Percentiles rank a stretch among this genome's conserved stretches.
These are phyloP conservation scores for Debaryomyces udenii DNA, from an alignment of 1,139 yeast species.

Conservation along the genomic window DNA sequence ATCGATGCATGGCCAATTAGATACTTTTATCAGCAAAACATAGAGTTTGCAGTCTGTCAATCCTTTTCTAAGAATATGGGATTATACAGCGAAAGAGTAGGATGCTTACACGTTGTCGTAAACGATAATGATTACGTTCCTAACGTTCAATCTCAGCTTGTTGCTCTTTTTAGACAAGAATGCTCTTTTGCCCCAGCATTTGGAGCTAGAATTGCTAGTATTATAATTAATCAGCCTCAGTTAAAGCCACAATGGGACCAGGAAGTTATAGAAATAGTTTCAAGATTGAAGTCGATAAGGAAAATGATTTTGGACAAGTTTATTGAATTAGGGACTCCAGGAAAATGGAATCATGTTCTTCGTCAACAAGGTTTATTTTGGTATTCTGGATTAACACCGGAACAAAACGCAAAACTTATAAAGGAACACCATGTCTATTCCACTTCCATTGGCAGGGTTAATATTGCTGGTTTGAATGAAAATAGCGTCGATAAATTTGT, in stretches of 20 bases:
- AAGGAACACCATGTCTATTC: conserved; percentile 41
- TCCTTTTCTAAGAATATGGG: conserved; percentile 52
- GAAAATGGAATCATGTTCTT: conserved; percentile 43
- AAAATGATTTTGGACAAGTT: conserved; percentile 29
- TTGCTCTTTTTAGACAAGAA: conserved; percentile 37
- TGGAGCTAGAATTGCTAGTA: conserved; percentile 46
- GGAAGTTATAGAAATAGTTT: conserved; percentile 34
- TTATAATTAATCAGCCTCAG: conserved; percentile 27
- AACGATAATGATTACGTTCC: conserved; percentile 24
- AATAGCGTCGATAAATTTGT: conserved; percentile 40
- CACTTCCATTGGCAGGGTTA: conserved; percentile 43
- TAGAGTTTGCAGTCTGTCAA: conserved; percentile 42
- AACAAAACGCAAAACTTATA: conserved; percentile 34
- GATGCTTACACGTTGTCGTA: conserved; percentile 43
- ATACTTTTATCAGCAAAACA: conserved; percentile 23
- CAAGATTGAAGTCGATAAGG: conserved; percentile 36
- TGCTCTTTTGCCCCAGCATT: conserved; percentile 52
- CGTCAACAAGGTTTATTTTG: conserved; percentile 48
- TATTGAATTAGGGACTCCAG: conserved; percentile 41
- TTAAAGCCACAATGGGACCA: conserved; percentile 36
- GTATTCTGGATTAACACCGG: conserved; percentile 42
- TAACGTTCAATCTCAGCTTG: conserved; percentile 30
- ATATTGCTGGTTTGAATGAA: conserved; percentile 47
- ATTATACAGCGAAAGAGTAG: conserved; percentile 48
- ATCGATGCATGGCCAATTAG: conserved; percentile 34